These are phyloP conservation scores for Lonicera japonica DNA, from an alignment of 129 eudicot species.

Conservation along the genomic window DNA sequence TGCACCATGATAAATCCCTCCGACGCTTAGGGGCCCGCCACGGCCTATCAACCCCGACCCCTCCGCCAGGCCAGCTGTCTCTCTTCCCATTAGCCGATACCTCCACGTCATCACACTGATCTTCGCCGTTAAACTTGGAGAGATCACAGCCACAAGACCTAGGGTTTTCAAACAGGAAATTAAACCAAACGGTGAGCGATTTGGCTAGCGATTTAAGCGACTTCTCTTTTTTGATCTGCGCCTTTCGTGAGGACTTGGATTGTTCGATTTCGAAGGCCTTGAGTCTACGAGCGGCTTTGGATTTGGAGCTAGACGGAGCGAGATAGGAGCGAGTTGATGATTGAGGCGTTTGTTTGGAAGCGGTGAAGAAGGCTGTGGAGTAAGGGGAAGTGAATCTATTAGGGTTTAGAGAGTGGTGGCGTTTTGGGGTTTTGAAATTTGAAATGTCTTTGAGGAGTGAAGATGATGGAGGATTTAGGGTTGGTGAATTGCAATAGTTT, in stretches of 20 bases:
- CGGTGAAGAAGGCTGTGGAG: constrained; percentile 57
- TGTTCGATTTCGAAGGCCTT: constrained; percentile 71
- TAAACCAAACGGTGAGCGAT: constrained; percentile 88
- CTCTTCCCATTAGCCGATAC: constrained; percentile 52
- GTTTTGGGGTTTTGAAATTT: constrained; percentile 80
- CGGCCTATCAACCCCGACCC: constrained; percentile 51
- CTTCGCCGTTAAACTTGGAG: constrained; percentile 36
- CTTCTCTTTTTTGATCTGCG: constrained; percentile 47
- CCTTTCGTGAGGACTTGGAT: constrained; percentile 64
- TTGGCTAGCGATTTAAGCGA: constrained; percentile 62
- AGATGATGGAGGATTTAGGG: constrained; percentile 14
- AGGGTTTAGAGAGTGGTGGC: constrained; percentile 21
- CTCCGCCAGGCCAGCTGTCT: constrained; percentile 38
- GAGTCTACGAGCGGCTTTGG: constrained; percentile 41
- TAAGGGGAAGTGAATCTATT: constrained; percentile 21
- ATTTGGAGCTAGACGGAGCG: constrained; percentile 17
- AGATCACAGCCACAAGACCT: constrained; percentile 66
- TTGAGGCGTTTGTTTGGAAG: constrained; percentile 52
- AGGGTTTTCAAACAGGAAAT: constrained; percentile 82
- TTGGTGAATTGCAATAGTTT: too few relatives aligned
- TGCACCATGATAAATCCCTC: constrained; percentile 42
- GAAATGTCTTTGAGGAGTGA: constrained; percentile 71
- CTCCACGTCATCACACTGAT: constrained; percentile 1
- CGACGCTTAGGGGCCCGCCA: constrained; percentile 79
- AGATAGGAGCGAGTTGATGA: constrained; percentile 17